A percentile compares a stretch with the other conserved stretches of the same genome.
phyloP scores from a whole-genome alignment of 257 asterid genomes.

The Nicotiana attenuata region DNA sequence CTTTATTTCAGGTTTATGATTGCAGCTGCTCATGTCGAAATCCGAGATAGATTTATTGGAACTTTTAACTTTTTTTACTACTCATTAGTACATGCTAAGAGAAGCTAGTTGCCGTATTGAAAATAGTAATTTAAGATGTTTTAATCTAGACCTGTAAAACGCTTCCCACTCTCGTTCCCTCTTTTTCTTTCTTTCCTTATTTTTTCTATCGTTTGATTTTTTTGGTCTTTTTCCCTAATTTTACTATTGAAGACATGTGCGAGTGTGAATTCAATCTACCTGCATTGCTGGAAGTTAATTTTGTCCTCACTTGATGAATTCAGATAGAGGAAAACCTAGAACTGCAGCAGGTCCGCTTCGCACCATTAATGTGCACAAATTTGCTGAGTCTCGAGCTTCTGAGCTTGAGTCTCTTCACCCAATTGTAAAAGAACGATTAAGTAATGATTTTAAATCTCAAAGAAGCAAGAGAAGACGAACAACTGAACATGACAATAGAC shows the following conservation, averaged over 20 bases:
- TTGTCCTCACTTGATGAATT: slow-evolving; percentile 23
- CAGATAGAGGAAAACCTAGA: slow-evolving; percentile 32
- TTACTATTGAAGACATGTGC: background rate
- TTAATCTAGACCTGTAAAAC: background rate
- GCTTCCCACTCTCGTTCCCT: background rate
- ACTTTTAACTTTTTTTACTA: too few species aligned
- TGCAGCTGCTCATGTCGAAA: too few species aligned
- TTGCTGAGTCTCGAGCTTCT: too few species aligned
- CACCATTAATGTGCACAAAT: too few species aligned
- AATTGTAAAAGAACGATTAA: too few species aligned
- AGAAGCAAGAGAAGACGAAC: slow-evolving; percentile 89
- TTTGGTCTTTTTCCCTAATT: too few species aligned
- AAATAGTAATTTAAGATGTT: background rate
- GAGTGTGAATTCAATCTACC: background rate
- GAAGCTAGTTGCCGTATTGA: background rate
- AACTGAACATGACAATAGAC: slow-evolving; percentile 59
- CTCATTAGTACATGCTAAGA: too few species aligned
- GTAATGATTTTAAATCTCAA: too few species aligned
- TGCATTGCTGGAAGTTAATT: background rate
- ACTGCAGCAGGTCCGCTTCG: slow-evolving; percentile 47
- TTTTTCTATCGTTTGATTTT: background rate
- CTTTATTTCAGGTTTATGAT: too few species aligned
- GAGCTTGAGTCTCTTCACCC: too few species aligned
- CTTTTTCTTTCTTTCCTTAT: background rate
- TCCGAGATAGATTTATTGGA: too few species aligned